These are phyloP conservation scores for Astrothelium subdiscretum DNA, from an alignment of 495 filamentous ascomycete genomes.

Conservation along the genomic window DNA sequence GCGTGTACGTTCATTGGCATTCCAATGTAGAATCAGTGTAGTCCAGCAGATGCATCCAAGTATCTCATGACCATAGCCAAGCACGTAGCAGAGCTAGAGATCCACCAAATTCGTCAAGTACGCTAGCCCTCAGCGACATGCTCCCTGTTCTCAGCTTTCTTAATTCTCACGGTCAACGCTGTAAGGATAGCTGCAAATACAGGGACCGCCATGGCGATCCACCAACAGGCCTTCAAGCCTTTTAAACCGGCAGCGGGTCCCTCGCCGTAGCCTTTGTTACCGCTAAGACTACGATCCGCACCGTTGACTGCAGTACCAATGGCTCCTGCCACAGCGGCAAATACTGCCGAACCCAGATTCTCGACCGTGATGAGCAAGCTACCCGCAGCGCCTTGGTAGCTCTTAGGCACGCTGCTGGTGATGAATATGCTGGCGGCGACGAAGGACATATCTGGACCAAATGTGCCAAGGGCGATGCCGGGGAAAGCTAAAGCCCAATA, in stretches of 20 bases:
- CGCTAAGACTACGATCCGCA: slow-evolving; percentile 25
- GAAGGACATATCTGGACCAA: slow-evolving; percentile 17
- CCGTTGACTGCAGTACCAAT: slow-evolving; percentile 34
- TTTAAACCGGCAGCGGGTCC: slow-evolving; percentile 20
- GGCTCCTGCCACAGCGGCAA: slow-evolving; percentile 35
- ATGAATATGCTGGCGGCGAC: slow-evolving; percentile 17
- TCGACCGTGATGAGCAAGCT: slow-evolving; percentile 14
- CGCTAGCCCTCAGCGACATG: slow-evolving; percentile 25
- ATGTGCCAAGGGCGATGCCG: slow-evolving; percentile 10
- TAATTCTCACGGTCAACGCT: slow-evolving; percentile 32
- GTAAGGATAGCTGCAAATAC: slow-evolving; percentile 34
- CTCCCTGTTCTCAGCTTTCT: slow-evolving; percentile 40
- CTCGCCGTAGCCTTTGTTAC: not conserved
- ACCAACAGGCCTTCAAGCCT: slow-evolving; percentile 38
- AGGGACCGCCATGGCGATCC: slow-evolving; percentile 34
- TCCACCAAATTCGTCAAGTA: not conserved
- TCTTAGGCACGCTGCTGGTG: slow-evolving; percentile 11
- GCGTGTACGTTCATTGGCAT: too few species aligned
- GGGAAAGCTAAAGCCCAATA: slow-evolving; percentile 16
- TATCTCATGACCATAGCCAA: too few species aligned
- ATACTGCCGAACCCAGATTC: slow-evolving; percentile 27
- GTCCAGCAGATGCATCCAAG: too few species aligned
- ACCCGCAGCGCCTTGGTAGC: slow-evolving; percentile 14
- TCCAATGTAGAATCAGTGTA: too few species aligned
- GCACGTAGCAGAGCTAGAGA: too few species aligned